Base-by-base conservation (phyloP, 2,329 filamentous ascomycete genomes). In the Beauveria sp. region DNA sequence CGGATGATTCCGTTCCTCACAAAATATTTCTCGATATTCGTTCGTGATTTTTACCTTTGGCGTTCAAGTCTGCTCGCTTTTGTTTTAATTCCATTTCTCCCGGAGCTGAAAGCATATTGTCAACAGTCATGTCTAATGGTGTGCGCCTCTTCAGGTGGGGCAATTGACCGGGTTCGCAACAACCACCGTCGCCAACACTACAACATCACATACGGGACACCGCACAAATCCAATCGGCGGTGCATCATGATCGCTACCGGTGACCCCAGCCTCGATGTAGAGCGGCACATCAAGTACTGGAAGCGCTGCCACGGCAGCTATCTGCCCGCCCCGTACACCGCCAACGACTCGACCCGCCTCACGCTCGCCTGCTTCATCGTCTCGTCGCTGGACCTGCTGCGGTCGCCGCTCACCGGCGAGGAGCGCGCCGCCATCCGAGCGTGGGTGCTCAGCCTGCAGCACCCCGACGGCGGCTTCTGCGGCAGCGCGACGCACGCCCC, bases 321-420 rank as follows among this genome's bases (percentile, higher is more conserved):
- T 64, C 86, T 99, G 7, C 95, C 95, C 0, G 83, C 87, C 51
- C 82, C 85, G 65, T 99, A 98, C 78, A 96, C 90, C 18, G 82
- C 87, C 72, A 95, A 89, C 73, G 95, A 99, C 77, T 91, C 91
- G 67, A 93, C 88, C 69, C 92, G 95, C 69, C 89, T 98, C 79
- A 89, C 89, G 5, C 85, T 98, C 60, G 92, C 87, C 67, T 96
- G 88, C 79, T 96, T 99, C 79, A 93, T 89, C 67, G 78, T 98
- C 69, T 88, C 91, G 8, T 91, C 91, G 1, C 81, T 96, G 54
- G 91, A 96, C 71, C 77, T 98, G 1, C 85, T 99, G 34, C 86
- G 84, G 14, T 80, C 82, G 1, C 78, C 91, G 45, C 72, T 84
- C n/a, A 71, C 77, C 1, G 46, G 76, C 1, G 66, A 72, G 10